Conservation (phyloP, 2,329 filamentous ascomycete genomes). For the Fusarium concolor region DNA sequence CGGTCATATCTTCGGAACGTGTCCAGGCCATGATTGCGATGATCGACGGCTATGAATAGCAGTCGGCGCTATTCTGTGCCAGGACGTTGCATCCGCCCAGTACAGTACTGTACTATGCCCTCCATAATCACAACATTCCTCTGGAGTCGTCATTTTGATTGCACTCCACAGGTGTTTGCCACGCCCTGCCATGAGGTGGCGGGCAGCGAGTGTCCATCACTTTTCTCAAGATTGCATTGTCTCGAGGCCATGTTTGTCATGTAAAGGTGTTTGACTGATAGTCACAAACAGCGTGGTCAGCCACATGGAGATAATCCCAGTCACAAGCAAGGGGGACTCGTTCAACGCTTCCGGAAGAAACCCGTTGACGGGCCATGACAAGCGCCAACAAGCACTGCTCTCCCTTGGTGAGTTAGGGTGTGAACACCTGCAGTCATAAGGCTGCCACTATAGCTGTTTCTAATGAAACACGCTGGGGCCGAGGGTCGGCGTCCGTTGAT, state of each 20-base stretch:
- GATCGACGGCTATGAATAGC: slow-evolving; percentile 38
- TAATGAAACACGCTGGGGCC: not conserved
- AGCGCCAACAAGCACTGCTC: slow-evolving; percentile 24
- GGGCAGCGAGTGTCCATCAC: slow-evolving; percentile 3
- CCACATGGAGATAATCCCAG: slow-evolving; percentile 34
- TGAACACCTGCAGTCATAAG: slow-evolving; percentile 6
- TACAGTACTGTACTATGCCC: not conserved
- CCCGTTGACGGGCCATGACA: slow-evolving; percentile 28
- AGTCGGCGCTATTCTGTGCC: slow-evolving; percentile 29
- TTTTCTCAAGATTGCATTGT: slow-evolving; percentile 28
- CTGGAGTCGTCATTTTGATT: not conserved
- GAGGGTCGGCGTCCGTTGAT: slow-evolving; percentile 9
- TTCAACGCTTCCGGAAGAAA: slow-evolving; percentile 33
- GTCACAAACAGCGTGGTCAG: slow-evolving; percentile 18
- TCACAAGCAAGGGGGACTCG: slow-evolving; percentile 31
- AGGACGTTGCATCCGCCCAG: slow-evolving; percentile 20
- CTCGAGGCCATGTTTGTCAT: slow-evolving; percentile 34
- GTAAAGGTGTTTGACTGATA: slow-evolving; percentile 12
- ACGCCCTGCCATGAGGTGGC: slow-evolving; percentile 39
- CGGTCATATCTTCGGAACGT: slow-evolving; percentile 9
- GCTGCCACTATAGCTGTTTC: not conserved
- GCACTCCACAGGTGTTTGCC: slow-evolving; percentile 14
- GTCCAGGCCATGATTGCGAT: slow-evolving; percentile 1
- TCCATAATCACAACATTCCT: slow-evolving; percentile 34
- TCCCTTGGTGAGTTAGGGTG: slow-evolving; percentile 22